Base-by-base conservation (phyloP, 1,284 basidiomycete genomes). In the Ceratobasidium sp. region DNA sequence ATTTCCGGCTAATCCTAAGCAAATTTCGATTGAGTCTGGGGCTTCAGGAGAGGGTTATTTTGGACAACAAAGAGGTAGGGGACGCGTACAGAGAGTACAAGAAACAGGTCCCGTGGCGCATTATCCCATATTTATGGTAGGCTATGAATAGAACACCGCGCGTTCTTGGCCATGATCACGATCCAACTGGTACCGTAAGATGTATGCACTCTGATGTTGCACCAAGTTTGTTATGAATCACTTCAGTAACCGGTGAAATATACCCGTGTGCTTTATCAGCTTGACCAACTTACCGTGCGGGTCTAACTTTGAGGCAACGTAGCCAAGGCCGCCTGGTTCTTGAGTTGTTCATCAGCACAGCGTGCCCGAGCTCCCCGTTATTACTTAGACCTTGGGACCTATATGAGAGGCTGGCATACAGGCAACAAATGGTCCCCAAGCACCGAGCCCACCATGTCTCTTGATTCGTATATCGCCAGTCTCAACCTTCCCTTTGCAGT, bases 51-150 rank as follows among this genome's bases (percentile, higher is more conserved):
- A 2, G 23, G n/a, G 48, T 65, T 8, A 65, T 65, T 26, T 28
- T 65, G 1, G 46, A 45, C 39, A 46, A 65, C 46, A 34, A 50
- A 21, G 30, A 50, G 6, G n/a, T 65, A 6, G 61, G 61, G n/a
- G 26, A 39, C 2, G 41, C 30, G 21, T 65, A 65, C 34, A 36
- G n/a, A 10, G 2, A n/a, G 32, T 65, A 50, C 46, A 52, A 65
- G 61, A 50, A 39, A 26, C 18, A 52, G 26, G 59, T 61, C 28
- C 59, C 59, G 18, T 61, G 10, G 9, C 59, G 59, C 26, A 41
- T 45, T 30, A 61, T 50, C 48, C 61, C 61, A 14, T 65, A 65
- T 39, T 6, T 65, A 5, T 65, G 61, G 61, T 65, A 65, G 46
- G 39, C 12, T 23, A 32, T n/a, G 14, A 30, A 12, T 28, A 6